Evolutionary conservation across 108 stramenopile species (phyloP).

Genomic region (Cylindrotheca closterium): DNA sequence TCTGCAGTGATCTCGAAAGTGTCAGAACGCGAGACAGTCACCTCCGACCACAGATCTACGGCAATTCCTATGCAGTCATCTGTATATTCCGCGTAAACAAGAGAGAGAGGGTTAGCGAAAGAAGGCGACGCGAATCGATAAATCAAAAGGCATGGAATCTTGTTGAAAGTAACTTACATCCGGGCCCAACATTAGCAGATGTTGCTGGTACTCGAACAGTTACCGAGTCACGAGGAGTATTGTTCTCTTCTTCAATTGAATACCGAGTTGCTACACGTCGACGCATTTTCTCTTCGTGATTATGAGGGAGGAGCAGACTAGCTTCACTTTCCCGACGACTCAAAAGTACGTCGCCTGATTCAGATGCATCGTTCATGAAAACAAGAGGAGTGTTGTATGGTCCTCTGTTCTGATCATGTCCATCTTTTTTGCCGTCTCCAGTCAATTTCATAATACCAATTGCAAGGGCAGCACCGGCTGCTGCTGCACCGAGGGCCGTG

Average conservation of each 20-base stretch:
- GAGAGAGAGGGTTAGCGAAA: conserved; percentile 1
- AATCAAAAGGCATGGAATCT: neutral
- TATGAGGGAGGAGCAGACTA: conserved; percentile 70
- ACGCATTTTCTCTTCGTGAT: conserved; percentile 89
- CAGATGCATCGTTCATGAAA: conserved; percentile 32
- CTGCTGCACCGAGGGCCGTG: conserved; percentile 58
- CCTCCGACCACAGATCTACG: conserved; percentile 97
- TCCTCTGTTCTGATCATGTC: neutral
- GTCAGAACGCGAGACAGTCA: conserved; percentile 88
- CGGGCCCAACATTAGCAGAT: conserved; percentile 97
- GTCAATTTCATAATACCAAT: conserved; percentile 44
- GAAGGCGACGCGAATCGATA: neutral
- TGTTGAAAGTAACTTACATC: conserved; percentile 60
- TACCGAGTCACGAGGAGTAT: conserved; percentile 72
- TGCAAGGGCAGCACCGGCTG: conserved; percentile 52
- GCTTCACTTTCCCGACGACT: conserved; percentile 20
- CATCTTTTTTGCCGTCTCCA: conserved; percentile 19
- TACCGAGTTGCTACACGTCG: conserved; percentile 80
- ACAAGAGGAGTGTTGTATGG: conserved; percentile 5
- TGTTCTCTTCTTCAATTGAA: conserved; percentile 84
- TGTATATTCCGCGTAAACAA: conserved; percentile 9
- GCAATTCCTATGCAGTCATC: conserved; percentile 97
- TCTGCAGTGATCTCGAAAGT: conserved; percentile 90
- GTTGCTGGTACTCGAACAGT: conserved; percentile 98
- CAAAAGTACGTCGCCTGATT: neutral